Evolutionary conservation across 1,284 basidiomycete genomes (phyloP), one percentile per base, ranked within the genome.

Genomic region (Moesziomyces sp.): DNA sequence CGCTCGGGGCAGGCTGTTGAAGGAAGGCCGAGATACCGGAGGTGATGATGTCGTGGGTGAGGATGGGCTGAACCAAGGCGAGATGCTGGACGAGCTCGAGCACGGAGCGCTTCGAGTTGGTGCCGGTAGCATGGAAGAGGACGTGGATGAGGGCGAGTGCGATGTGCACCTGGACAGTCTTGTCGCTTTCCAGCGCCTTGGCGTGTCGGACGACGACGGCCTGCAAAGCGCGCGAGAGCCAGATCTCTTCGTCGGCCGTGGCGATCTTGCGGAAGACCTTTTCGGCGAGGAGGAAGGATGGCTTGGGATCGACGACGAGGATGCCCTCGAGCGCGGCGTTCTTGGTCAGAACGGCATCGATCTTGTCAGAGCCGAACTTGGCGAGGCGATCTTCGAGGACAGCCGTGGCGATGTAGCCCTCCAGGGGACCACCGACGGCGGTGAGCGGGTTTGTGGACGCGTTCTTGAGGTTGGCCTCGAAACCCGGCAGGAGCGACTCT

Each of bases 241-340:
- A 80, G n/a, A 60, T 46, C 56, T 78, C 74, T 40, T 80, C 76
- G 9, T 75, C 76, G 0, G 58, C 60, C 2, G 74, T 67, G 16
- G 71, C 51, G 30, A 80, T 63, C 54, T 79, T 80, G 28, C 79
- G 79, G 52, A 67, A 70, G 43, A 84, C 77, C 64, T 80, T 79
- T 28, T 81, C 82, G 24, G 64, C 66, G 11, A 84, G 62, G 13
- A 84, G 74, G 69, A 84, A 84, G 46, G 82, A 82, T 19, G 78
- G 76, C 60, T 83, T 84, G 23, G 75, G 68, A 10, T 59, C 58
- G 28, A 64, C 55, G 10, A 65, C 58, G 14, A 79, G 46, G 18
- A 83, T 67, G 21, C 59, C 60, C 24, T 75, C 60, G 23, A 77
- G 52, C 8, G 60, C 63, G 18, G 67, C 73, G 23, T 76, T 71